A percentile compares a stretch with the other conserved stretches of the same genome.
Evolutionary conservation across 805 yeast species (phyloP).

Genomic region (Lachancea sp.): DNA sequence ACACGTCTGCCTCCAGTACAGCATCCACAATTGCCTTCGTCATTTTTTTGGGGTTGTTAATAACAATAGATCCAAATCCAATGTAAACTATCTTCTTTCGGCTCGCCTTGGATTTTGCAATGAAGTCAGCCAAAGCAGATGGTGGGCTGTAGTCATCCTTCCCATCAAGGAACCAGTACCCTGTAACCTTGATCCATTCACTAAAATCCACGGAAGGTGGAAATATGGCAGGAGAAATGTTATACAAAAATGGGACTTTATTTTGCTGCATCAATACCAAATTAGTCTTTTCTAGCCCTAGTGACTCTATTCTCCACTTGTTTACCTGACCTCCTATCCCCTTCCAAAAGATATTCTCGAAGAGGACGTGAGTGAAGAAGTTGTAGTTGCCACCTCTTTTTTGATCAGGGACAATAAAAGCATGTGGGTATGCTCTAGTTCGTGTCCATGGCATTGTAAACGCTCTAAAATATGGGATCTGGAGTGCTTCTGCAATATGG

Average conservation of each 20-base stretch:
- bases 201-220: constrained; percentile 92
- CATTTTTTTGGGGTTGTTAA: constrained; percentile 68
- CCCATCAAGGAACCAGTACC: constrained; percentile 90
- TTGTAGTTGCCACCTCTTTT: constrained; percentile 90
- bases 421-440: constrained; percentile 94
- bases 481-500: constrained; percentile 88
- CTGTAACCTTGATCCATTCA: constrained; percentile 94
- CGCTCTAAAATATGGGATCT: constrained; percentile 87
- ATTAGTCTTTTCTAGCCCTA: constrained; percentile 62
- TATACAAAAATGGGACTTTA: constrained; percentile 82
- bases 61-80: constrained; percentile 95
- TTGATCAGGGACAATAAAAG: constrained; percentile 90
- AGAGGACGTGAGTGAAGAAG: constrained; percentile 84
- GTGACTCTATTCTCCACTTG: constrained; percentile 69
- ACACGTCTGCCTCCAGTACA: constrained; percentile 70
- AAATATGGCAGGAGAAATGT: constrained; percentile 78
- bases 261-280: constrained; percentile 66
- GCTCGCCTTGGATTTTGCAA: constrained; percentile 51
- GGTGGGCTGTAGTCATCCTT: constrained; percentile 55
- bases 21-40: constrained; percentile 76
- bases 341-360: constrained; percentile 90
- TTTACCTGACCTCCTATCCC: constrained; percentile 85
- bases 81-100: constrained; percentile 75
- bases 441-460: constrained; percentile 99
- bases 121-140: constrained; percentile 48